These are phyloP conservation scores for Metschnikowia kunwiensis DNA, from an alignment of 805 yeast species.

Conservation along the genomic window DNA sequence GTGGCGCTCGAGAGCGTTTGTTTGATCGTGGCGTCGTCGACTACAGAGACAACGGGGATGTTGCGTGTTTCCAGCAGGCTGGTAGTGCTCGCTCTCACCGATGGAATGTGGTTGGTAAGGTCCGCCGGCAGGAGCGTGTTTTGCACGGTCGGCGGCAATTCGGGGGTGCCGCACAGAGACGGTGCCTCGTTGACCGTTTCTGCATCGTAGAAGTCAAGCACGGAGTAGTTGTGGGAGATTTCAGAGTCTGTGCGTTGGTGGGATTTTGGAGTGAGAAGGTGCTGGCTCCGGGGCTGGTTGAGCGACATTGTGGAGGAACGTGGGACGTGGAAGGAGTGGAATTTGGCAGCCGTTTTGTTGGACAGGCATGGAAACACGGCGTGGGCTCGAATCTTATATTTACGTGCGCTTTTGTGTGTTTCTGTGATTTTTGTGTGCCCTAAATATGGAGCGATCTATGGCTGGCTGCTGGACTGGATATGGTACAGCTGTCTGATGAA, in stretches of 20 bases:
- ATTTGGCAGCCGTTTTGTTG: too few species aligned
- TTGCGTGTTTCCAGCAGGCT: slow-evolving; percentile 1
- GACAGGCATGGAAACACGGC: too few species aligned
- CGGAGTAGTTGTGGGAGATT: slow-evolving; percentile 35
- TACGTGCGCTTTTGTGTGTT: too few species aligned
- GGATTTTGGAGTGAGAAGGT: slow-evolving; percentile 1
- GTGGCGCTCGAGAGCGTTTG: slow-evolving; percentile 12
- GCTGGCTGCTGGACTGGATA: too few species aligned
- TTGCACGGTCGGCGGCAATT: background rate
- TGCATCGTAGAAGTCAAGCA: slow-evolving; percentile 35
- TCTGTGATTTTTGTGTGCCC: too few species aligned
- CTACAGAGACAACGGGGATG: slow-evolving; percentile 4
- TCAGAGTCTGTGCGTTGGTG: slow-evolving; percentile 33
- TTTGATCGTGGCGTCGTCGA: slow-evolving; percentile 7
- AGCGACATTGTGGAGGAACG: slow-evolving; percentile 1
- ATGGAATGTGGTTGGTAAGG: background rate
- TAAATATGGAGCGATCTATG: too few species aligned
- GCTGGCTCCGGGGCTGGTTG: slow-evolving; percentile 10
- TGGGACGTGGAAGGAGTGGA: too few species aligned
- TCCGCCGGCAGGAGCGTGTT: background rate
- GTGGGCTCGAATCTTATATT: too few species aligned
- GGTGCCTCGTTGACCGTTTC: slow-evolving; percentile 41
- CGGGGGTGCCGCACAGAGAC: slow-evolving; percentile 1
- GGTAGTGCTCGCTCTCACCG: background rate
- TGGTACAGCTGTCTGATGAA: too few species aligned